These are phyloP conservation scores for Leonotis leonurus DNA, from an alignment of 257 asterid genomes.

Conservation along the genomic window DNA sequence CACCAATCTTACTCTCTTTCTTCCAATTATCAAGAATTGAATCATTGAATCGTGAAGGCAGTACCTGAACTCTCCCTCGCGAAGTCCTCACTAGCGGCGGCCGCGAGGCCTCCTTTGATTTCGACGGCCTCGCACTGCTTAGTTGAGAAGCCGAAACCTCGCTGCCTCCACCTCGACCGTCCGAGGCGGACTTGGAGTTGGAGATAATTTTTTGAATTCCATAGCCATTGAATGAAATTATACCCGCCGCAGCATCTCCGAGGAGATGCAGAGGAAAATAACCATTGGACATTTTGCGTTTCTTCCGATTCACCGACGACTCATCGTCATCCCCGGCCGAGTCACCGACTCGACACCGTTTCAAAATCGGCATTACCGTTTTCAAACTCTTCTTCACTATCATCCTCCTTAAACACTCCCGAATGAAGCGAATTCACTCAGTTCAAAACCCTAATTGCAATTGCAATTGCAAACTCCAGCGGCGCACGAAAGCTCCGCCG, in stretches of 20 bases:
- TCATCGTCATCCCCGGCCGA: conserved; percentile 64
- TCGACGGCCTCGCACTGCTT: conserved; percentile 22
- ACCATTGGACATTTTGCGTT: conserved; percentile 42
- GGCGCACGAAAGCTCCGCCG: conserved; percentile 14
- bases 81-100: conserved; percentile 92
- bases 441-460: conserved; percentile 42
- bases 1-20: conserved; percentile 57
- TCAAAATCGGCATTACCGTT: conserved; percentile 92
- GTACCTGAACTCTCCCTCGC: conserved; percentile 91
- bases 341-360: conserved; percentile 67
- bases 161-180: conserved; percentile 21
- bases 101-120: conserved; percentile 44
- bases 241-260: conserved; percentile 64
- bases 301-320: conserved; percentile 55
- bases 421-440: conserved; percentile 22
- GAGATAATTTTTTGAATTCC: conserved; percentile 40
- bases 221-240: conserved; percentile 49
- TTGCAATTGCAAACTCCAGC: conserved; percentile 23
- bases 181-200: conserved; percentile 10
- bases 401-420: conserved; percentile 37
- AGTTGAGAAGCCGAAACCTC: conserved; percentile 26
- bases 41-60: conserved; percentile 92
- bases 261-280: conserved; percentile 63
- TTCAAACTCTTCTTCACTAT: conserved; percentile 84
- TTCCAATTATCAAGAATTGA: conserved; percentile 90